Evolutionary conservation across 192 early-diverging fungal species (phyloP).

Genomic region (Cetraspora pellucida): DNA sequence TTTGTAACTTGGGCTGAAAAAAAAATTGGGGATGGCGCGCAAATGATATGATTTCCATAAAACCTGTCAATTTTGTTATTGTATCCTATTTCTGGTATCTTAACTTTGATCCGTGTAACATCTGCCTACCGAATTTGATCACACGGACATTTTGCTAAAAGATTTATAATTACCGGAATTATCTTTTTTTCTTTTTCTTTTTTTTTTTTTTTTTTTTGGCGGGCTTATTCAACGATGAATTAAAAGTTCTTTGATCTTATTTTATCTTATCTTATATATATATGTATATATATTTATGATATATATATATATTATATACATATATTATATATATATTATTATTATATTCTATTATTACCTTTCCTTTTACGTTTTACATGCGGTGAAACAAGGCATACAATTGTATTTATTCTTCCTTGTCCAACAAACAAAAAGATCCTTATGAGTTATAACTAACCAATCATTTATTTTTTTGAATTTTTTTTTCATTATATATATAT

Average conservation of each 20-base stretch:
- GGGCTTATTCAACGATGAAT: too few species aligned
- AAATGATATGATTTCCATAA: neutral
- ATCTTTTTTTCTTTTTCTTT: neutral
- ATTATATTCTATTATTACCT: too few species aligned
- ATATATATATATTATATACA: too few species aligned
- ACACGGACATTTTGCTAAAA: neutral
- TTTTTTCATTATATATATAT: neutral
- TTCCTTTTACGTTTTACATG: too few species aligned
- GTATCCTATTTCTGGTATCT: neutral
- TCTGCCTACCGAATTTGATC: neutral
- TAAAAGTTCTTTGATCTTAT: too few species aligned
- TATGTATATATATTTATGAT: too few species aligned
- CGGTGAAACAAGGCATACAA: neutral
- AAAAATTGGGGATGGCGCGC: neutral
- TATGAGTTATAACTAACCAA: neutral
- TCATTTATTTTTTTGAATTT: neutral
- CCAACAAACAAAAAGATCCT: constrained; percentile 2
- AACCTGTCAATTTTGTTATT: constrained; percentile 10
- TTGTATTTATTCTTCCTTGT: constrained; percentile 3
- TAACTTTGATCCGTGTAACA: neutral
- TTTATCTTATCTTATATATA: too few species aligned
- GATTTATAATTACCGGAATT: neutral
- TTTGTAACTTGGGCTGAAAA: neutral
- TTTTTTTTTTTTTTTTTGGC: neutral
- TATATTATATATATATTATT: too few species aligned